phyloP scores from a whole-genome alignment of 345 rosid species.

The Eucalyptus caleyi region DNA sequence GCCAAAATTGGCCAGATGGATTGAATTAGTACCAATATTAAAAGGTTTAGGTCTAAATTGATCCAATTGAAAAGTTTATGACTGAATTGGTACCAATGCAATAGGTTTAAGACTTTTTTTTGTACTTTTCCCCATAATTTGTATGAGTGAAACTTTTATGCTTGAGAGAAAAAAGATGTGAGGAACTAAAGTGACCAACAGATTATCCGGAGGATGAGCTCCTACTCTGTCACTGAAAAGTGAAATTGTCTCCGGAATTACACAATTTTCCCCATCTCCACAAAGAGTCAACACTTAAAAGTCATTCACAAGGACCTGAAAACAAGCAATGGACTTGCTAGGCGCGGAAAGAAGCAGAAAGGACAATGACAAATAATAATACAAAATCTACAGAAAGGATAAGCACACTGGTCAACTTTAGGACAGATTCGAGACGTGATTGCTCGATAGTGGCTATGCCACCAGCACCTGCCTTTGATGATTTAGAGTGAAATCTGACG shows the following conservation, averaged over 20 bases:
- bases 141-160: not conserved
- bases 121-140: not conserved
- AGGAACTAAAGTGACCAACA: not conserved
- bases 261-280: not conserved
- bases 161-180: not conserved
- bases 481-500: slow-evolving; percentile 31
- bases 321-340: not conserved
- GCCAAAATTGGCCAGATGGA: too few species aligned
- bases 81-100: too few species aligned
- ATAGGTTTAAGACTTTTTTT: too few species aligned
- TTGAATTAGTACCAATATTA: too few species aligned
- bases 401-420: not conserved
- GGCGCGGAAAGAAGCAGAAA: not conserved
- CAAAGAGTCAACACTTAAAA: not conserved
- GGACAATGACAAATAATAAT: not conserved
- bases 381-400: not conserved
- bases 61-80: too few species aligned
- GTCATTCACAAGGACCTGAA: not conserved
- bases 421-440: not conserved
- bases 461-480: slow-evolving; percentile 11
- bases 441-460: not conserved
- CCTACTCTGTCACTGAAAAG: not conserved
- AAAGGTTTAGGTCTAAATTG: too few species aligned
- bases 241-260: not conserved
- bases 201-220: not conserved